A percentile compares a stretch with the other conserved stretches of the same genome.
Evolutionary conservation across 345 rosid species (phyloP).

Genomic region (Salix suchowensis): DNA sequence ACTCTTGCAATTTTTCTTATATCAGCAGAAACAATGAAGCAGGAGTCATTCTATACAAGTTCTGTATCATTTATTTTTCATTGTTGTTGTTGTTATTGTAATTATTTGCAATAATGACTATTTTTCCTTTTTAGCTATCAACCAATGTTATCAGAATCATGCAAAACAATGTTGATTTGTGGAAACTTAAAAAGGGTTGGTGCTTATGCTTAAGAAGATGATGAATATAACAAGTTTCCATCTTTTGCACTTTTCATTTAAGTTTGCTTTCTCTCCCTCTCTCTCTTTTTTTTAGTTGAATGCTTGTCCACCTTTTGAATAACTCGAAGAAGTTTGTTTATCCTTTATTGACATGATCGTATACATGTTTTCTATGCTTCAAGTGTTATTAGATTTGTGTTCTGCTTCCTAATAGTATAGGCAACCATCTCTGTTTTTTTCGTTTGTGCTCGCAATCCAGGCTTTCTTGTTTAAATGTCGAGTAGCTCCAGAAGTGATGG

Average conservation of each 20-base stretch:
- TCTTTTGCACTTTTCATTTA: neutral
- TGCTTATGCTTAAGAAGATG: neutral
- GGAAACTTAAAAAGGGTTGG: neutral
- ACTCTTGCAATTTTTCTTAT: neutral
- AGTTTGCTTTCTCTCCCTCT: no score
- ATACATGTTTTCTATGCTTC: neutral
- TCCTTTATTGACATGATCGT: neutral
- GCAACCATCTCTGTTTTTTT: neutral
- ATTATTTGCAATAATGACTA: neutral
- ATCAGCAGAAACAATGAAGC: neutral
- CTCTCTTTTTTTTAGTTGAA: neutral
- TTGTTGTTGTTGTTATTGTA: neutral
- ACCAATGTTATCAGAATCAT: neutral
- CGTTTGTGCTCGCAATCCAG: neutral
- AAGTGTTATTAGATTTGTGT: neutral
- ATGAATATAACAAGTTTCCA: neutral
- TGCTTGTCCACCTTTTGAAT: neutral
- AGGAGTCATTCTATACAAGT: neutral
- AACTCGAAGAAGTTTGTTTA: neutral
- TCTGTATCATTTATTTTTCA: neutral
- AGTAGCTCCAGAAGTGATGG: constrained; percentile 41
- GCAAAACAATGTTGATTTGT: neutral
- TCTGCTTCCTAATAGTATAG: neutral
- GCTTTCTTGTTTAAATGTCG: constrained; percentile 29
- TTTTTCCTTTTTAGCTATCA: neutral